Base-by-base conservation (phyloP, 2,329 filamentous ascomycete species). In the Colletotrichum scovillei region DNA sequence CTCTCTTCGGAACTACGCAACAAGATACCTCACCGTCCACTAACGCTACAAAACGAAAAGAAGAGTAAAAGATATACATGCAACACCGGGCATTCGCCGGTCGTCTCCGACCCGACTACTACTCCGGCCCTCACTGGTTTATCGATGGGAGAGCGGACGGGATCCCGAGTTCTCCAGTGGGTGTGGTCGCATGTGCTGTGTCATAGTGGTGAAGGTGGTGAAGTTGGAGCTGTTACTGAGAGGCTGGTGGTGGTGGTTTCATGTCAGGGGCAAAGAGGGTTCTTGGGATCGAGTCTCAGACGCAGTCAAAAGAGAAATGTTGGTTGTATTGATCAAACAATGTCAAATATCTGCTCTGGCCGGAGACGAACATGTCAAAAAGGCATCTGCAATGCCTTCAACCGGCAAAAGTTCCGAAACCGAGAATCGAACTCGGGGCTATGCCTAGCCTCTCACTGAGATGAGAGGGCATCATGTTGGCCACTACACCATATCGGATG, bases 391-490 rank as follows among this genome's bases (percentile, higher is more conserved):
- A n/a, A 19, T 42, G 38, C 38, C 16, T 3, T 7, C 19, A n/a
- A 58, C 64, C 28, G 5, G 19, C 16, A 58, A 64, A 63, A 63
- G 1, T 67, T 71, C 69, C 69, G 69, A 71, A 67, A 67, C 69
- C 69, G 69, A 71, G 56, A 71, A 67, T 71, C 69, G 63, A 71
- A 71, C 63, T 71, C 63, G 69, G 69, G 69, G 63, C 69, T 71
- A 71, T 71, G 69, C 69, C 69, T 71, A 67, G 35, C 69, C 57
- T 72, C 22, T 55, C 69, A 49, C 2, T 1, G 1, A 2, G 1
- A 2, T 72, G 64, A 69, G 69, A 72, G 58, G 69, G 69, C 69
- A 69, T 72, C 69, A 68, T 69, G 65, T 63, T 68, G 64, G 69
- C 58, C 69, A 72, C 64, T 72, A 63, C 70, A 73, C 67, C 70